Percentiles rank a stretch among this genome's conserved stretches.
Evolutionary conservation across 352 stramenopile genomes (phyloP).

Genomic region (Globisporangium acanthophoron): DNA sequence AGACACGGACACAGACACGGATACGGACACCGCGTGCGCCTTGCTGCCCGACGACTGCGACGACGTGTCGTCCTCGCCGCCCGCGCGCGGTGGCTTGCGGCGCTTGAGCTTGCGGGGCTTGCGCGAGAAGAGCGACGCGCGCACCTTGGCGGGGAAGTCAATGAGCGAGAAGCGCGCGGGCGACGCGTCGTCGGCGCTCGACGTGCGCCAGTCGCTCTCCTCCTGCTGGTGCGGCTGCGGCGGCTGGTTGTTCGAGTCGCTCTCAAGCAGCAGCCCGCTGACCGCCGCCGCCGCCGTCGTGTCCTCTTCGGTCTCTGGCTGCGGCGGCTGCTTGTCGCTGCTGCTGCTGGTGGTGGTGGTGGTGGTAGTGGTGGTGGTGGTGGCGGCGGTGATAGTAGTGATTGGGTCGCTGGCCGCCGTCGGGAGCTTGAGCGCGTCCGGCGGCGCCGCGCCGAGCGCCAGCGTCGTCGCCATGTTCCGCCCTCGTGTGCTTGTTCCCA

Average conservation of each 20-base stretch:
- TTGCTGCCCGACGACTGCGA: slow-evolving; percentile 5
- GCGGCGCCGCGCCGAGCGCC: not conserved
- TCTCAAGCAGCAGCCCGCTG: slow-evolving; percentile 2
- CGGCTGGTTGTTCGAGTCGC: not conserved
- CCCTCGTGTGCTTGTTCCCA: not conserved
- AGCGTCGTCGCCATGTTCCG: slow-evolving; percentile 1
- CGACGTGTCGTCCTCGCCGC: slow-evolving; percentile 2
- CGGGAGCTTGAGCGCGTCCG: not conserved
- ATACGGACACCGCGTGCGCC: slow-evolving; percentile 21
- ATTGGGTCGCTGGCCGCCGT: not conserved
- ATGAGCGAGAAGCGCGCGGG: slow-evolving; percentile 37
- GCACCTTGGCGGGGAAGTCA: slow-evolving; percentile 33
- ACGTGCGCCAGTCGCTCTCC: slow-evolving; percentile 47
- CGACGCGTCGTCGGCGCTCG: slow-evolving; percentile 30
- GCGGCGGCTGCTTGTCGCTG: not conserved
- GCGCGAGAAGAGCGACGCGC: slow-evolving; percentile 35
- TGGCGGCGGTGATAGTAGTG: not conserved
- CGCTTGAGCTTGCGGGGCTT: slow-evolving; percentile 22
- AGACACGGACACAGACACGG: slow-evolving; percentile 14
- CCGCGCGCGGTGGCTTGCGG: slow-evolving; percentile 13
- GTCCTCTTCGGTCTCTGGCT: not conserved
- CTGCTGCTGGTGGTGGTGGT: not conserved
- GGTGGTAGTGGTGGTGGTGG: not conserved
- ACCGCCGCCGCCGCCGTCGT: not conserved
- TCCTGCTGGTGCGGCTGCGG: not conserved